Conservation (phyloP, 257 asterid genomes). For the Nicotiana tomentosiformis region DNA sequence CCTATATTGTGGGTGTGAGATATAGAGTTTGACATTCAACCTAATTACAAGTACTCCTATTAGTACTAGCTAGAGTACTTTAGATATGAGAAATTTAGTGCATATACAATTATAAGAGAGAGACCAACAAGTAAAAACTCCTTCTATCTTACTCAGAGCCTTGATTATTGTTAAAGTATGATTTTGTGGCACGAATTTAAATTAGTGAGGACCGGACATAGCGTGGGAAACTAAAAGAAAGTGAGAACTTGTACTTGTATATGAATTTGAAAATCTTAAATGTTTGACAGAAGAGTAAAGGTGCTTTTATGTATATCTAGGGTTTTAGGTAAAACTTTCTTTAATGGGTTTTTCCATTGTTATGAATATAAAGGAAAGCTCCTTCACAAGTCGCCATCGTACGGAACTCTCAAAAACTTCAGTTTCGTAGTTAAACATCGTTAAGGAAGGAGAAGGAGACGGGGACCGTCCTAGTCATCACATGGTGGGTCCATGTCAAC, state of each 20-base stretch:
- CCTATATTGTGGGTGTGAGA: not conserved
- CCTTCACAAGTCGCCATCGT: constrained; percentile 19
- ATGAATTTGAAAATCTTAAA: not conserved
- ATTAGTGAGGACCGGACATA: no score
- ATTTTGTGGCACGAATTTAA: no score
- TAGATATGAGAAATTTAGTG: not conserved
- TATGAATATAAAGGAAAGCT: constrained; percentile 5
- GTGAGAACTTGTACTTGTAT: not conserved
- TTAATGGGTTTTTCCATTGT: not conserved
- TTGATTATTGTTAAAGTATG: no score
- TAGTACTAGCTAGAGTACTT: not conserved
- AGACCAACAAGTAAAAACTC: no score
- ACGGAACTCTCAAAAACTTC: constrained; percentile 5
- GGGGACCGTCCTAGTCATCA: constrained; percentile 24
- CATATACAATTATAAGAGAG: not conserved
- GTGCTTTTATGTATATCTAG: not conserved
- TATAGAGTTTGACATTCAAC: not conserved
- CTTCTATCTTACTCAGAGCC: no score
- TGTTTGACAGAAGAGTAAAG: not conserved
- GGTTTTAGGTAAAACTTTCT: not conserved
- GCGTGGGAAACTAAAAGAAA: not conserved
- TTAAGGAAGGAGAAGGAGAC: not conserved
- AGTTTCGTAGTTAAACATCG: not conserved
- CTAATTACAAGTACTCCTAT: not conserved
- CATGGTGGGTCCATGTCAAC: constrained; percentile 28